Percentiles rank a stretch among this genome's conserved stretches.
Conservation (phyloP, 2,329 filamentous ascomycete genomes). For the Fusarium sp. region DNA sequence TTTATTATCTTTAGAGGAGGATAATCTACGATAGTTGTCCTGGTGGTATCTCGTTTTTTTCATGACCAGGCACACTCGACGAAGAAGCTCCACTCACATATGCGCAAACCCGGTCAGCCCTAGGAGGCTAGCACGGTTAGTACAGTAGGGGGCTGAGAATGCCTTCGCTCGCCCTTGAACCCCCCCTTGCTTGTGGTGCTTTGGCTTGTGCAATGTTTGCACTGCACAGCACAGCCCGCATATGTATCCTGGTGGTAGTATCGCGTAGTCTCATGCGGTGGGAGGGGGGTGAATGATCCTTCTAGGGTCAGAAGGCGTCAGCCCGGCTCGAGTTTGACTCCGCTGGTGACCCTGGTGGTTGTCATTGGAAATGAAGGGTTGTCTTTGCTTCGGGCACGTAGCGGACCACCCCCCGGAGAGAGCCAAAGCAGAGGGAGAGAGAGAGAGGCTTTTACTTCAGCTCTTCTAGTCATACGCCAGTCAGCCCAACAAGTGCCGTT, state of each 20-base stretch:
- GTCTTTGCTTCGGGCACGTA: constrained; percentile 8
- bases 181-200: constrained; percentile 7
- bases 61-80: not conserved
- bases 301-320: constrained; percentile 17
- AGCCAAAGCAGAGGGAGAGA: not conserved
- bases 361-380: constrained; percentile 38
- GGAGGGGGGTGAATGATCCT: not conserved
- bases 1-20: too few species aligned
- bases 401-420: not conserved
- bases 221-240: constrained; percentile 30
- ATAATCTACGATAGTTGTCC: too few species aligned
- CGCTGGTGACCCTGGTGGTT: constrained; percentile 32
- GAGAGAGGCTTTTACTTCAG: constrained; percentile 9
- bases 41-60: too few species aligned
- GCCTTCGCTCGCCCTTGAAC: constrained; percentile 1
- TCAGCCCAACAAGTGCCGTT: constrained; percentile 11
- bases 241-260: not conserved
- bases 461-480: constrained; percentile 7
- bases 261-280: constrained; percentile 4
- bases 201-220: constrained; percentile 18
- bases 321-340: constrained; percentile 27
- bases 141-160: constrained; percentile 13
- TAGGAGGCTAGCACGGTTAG: constrained; percentile 40
- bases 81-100: constrained; percentile 4
- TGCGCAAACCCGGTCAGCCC: constrained; percentile 38